Conservation (phyloP, 768 basidiomycete species). For the Suillus hirtellus region DNA sequence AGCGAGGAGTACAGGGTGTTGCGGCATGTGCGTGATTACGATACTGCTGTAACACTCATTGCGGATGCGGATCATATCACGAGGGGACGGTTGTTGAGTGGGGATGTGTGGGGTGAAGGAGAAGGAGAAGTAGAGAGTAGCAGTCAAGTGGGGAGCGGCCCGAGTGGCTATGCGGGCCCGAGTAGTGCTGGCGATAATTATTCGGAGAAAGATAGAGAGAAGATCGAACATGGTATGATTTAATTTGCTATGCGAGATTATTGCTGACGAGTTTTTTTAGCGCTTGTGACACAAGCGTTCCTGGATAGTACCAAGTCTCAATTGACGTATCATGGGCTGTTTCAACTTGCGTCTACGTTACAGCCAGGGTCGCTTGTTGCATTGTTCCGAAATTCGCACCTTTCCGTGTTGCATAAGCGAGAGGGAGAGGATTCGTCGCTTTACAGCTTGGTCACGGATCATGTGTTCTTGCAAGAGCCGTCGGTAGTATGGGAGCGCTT, state of each 20-base stretch:
- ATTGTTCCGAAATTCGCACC: slow-evolving; percentile 87
- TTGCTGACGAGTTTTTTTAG: slow-evolving; percentile 36
- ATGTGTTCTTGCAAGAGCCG: slow-evolving; percentile 73
- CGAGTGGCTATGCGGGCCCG: slow-evolving; percentile 13
- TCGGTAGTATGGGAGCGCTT: slow-evolving; percentile 90
- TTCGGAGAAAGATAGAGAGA: slow-evolving; percentile 56
- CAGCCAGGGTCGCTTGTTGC: slow-evolving; percentile 67
- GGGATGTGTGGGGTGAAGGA: slow-evolving; percentile 29
- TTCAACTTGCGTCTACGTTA: slow-evolving; percentile 61
- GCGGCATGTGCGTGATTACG: slow-evolving; percentile 61
- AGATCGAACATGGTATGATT: slow-evolving; percentile 68
- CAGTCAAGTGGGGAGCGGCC: slow-evolving; percentile 7
- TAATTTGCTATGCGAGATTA: neutral
- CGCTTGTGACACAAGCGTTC: slow-evolving; percentile 66
- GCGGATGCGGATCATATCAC: slow-evolving; percentile 80
- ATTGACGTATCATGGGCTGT: slow-evolving; percentile 85
- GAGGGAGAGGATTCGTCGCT: slow-evolving; percentile 46
- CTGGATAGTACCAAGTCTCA: slow-evolving; percentile 76
- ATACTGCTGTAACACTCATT: slow-evolving; percentile 69
- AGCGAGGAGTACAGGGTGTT: slow-evolving; percentile 60
- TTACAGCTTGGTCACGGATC: slow-evolving; percentile 85
- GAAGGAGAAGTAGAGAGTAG: neutral
- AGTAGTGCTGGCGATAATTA: slow-evolving; percentile 28
- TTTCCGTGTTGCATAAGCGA: slow-evolving; percentile 81
- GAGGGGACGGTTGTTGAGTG: slow-evolving; percentile 56